These are phyloP conservation scores for Nicotiana tabacum DNA, from an alignment of 257 asterid genomes.

Conservation along the genomic window DNA sequence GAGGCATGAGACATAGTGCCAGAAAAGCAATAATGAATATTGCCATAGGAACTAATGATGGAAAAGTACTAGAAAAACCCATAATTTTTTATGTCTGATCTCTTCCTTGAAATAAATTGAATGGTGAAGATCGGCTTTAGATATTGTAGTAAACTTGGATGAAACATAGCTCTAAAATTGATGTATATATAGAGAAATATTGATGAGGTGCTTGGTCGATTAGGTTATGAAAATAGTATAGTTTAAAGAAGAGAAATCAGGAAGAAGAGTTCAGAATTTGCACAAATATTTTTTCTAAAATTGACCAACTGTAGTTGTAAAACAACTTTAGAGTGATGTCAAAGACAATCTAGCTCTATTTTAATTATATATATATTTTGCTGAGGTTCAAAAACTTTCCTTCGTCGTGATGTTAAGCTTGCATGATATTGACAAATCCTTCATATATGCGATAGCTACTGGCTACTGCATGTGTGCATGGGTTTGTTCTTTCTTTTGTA, in stretches of 20 bases:
- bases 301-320: constrained; percentile 20
- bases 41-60: neutral
- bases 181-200: neutral
- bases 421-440: neutral
- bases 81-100: neutral
- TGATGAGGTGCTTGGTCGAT: constrained; percentile 27
- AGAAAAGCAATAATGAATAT: neutral
- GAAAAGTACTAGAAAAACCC: neutral
- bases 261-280: neutral
- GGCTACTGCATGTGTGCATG: neutral
- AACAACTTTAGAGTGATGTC: constrained; percentile 31
- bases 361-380: neutral
- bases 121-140: neutral
- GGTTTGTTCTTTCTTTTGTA: neutral
- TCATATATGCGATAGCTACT: neutral
- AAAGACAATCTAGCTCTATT: constrained; percentile 24
- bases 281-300: neutral
- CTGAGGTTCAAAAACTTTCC: neutral
- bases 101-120: neutral
- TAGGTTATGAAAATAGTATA: constrained; percentile 18
- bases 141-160: constrained; percentile 7
- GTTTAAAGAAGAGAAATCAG: neutral
- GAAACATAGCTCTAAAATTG: neutral
- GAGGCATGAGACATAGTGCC: constrained; percentile 10
- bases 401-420: neutral